These are phyloP conservation scores for Tetradesmus obliquus DNA, from an alignment of 139 green algal genomes.

Conservation along the genomic window DNA sequence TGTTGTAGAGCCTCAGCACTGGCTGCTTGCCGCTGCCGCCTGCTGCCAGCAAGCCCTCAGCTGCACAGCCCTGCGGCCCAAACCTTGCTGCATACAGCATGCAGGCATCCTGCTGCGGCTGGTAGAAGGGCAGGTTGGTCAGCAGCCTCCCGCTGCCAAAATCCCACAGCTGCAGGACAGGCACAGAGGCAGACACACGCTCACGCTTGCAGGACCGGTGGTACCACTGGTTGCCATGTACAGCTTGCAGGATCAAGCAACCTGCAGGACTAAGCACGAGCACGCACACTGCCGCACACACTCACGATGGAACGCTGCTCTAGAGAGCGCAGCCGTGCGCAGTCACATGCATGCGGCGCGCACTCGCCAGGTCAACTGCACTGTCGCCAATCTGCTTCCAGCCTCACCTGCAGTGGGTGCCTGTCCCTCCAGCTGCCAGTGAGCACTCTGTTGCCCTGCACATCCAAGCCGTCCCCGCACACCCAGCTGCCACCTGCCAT, in stretches of 20 bases:
- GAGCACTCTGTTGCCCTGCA: conserved; percentile 44
- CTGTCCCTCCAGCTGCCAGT: conserved; percentile 56
- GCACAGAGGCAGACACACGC: not conserved
- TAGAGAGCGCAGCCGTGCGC: too few relatives aligned
- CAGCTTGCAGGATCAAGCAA: too few relatives aligned
- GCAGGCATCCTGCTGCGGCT: conserved; percentile 48
- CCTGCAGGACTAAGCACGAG: too few relatives aligned
- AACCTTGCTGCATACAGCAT: conserved; percentile 62
- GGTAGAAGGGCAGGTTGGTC: conserved; percentile 62
- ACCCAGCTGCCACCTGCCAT: conserved; percentile 54
- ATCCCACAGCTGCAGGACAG: conserved; percentile 58
- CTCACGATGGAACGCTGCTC: too few relatives aligned
- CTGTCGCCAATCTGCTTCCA: not conserved
- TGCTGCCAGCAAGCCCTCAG: conserved; percentile 40
- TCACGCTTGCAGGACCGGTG: too few relatives aligned
- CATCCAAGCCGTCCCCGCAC: conserved; percentile 19
- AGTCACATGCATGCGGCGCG: too few relatives aligned
- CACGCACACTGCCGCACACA: too few relatives aligned
- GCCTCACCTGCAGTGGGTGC: conserved; percentile 48
- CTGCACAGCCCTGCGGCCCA: conserved; percentile 11
- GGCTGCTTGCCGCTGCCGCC: conserved; percentile 57
- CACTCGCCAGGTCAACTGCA: too few relatives aligned
- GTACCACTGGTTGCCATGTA: too few relatives aligned
- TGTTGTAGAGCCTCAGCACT: conserved; percentile 46
- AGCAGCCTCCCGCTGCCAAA: conserved; percentile 53